Evolutionary conservation across 306 rosid species (phyloP), one percentile per base, ranked within the genome.

Genomic region (Medicago lupulina): DNA sequence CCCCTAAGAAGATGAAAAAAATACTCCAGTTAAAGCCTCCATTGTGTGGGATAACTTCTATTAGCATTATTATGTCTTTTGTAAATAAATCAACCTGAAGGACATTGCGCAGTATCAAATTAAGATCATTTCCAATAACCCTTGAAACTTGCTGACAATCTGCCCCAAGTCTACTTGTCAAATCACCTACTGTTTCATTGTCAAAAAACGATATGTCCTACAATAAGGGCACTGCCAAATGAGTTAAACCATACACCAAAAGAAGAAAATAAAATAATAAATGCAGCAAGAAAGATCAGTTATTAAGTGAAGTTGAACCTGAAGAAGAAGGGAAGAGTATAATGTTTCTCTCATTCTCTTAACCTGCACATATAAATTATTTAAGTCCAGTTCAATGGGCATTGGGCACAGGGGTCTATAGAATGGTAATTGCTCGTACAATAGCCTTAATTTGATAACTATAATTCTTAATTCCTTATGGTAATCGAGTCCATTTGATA

Each of bases 111-210:
- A 95, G 36, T 85, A 95, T 95, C 85, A 95, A 16, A 83, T 95
- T 92, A 81, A 95, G 97, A 89, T 95, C 98, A 83, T 89, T 90
- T 76, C 98, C 98, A 65, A 92, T 95, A 77, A 95, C 98, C 50
- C 96, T 86, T 65, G 98, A 95, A 57, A 92, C 97, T 92, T 95
- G 97, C 83, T 92, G 98, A 70, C 98, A 95, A 85, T 95, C 98
- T 31, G 97, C 97, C 68, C 98, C 98, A 81, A 95, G 98, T 88
- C 98, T 87, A 91, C 98, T 95, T 70, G 97, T 95, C 88, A 95
- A 86, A 85, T 89, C 93, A 78, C 98, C 98, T 70, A 95, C 97
- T 54, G 98, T 95, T 85, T 90, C 97, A 84, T 75, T 31, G 88
- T 95, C 98, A 85, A 89, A 95, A 89, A 95, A 95, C 25, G 97